A percentile compares a stretch with the other conserved stretches of the same genome.
phyloP scores from a whole-genome alignment of 345 rosid genomes.

The Brassica cretica region DNA sequence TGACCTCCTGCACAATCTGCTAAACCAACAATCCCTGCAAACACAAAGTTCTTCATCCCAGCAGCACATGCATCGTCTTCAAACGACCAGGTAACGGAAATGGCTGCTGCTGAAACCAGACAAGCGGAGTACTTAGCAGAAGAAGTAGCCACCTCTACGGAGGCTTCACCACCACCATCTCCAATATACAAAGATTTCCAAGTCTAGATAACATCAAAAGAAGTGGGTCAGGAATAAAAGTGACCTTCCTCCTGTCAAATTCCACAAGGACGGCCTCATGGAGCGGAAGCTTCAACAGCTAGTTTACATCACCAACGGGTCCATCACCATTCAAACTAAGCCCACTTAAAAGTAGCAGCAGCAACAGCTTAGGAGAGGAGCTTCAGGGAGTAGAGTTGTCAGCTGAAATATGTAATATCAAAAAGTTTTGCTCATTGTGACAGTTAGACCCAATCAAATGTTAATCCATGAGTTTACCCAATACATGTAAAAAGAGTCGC shows the following conservation, averaged over 20 bases:
- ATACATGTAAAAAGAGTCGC: constrained; percentile 5
- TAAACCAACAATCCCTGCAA: constrained; percentile 66
- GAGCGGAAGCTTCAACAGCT: constrained; percentile 66
- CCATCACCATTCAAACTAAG: constrained; percentile 15
- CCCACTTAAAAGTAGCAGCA: too few relatives aligned
- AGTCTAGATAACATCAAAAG: constrained; percentile 64
- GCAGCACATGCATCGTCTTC: constrained; percentile 41
- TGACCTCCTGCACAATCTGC: constrained; percentile 65
- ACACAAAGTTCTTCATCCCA: constrained; percentile 86
- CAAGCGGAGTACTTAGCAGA: constrained; percentile 44
- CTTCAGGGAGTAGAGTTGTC: constrained; percentile 91
- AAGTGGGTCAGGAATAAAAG: constrained; percentile 29
- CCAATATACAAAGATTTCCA: constrained; percentile 35
- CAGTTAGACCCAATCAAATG: constrained; percentile 28
- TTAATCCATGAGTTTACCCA: constrained; percentile 40
- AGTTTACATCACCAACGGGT: constrained; percentile 40
- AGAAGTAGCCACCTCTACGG: constrained; percentile 21
- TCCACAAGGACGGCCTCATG: constrained; percentile 80
- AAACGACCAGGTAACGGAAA: constrained; percentile 47
- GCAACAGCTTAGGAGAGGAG: constrained; percentile 38
- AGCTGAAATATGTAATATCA: constrained; percentile 36
- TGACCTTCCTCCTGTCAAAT: constrained; percentile 33
- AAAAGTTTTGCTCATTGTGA: constrained; percentile 25
- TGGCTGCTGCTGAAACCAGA: constrained; percentile 50
- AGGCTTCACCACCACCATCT: constrained; percentile 40